Conservation (phyloP, 108 stramenopile genomes). For the Nitzschia palea region DNA sequence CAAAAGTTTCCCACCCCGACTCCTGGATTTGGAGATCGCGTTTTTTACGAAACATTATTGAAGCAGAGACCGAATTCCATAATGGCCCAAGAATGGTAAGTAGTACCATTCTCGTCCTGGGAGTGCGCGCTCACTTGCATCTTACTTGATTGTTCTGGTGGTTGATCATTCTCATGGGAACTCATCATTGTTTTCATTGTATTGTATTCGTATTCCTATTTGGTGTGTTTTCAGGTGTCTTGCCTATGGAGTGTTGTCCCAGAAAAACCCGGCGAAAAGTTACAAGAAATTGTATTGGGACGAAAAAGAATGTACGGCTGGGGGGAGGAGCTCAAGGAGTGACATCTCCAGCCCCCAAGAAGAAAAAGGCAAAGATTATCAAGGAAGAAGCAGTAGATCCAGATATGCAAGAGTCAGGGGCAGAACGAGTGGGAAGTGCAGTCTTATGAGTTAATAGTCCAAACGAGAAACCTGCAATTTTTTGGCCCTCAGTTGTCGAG, state of each 20-base stretch:
- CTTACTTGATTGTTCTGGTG: neutral
- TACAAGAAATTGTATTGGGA: constrained; percentile 52
- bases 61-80: constrained; percentile 70
- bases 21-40: constrained; percentile 72
- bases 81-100: constrained; percentile 91
- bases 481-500: no score
- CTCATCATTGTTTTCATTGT: no score
- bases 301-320: constrained; percentile 50
- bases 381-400: constrained; percentile 67
- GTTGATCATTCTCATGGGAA: no score
- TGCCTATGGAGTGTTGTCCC: constrained; percentile 70
- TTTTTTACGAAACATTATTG: constrained; percentile 63
- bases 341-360: constrained; percentile 37
- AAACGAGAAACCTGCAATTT: no score
- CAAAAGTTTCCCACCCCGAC: constrained; percentile 88
- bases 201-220: neutral
- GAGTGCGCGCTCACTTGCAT: neutral
- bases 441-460: constrained; percentile 34
- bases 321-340: constrained; percentile 10
- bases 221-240: constrained; percentile 55
- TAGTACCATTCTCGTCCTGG: no score
- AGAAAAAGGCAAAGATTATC: constrained; percentile 55
- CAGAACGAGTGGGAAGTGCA: constrained; percentile 63
- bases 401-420: constrained; percentile 62
- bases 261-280: constrained; percentile 65